Base-by-base conservation (phyloP, 257 asterid genomes). In the Sherardia arvensis region DNA sequence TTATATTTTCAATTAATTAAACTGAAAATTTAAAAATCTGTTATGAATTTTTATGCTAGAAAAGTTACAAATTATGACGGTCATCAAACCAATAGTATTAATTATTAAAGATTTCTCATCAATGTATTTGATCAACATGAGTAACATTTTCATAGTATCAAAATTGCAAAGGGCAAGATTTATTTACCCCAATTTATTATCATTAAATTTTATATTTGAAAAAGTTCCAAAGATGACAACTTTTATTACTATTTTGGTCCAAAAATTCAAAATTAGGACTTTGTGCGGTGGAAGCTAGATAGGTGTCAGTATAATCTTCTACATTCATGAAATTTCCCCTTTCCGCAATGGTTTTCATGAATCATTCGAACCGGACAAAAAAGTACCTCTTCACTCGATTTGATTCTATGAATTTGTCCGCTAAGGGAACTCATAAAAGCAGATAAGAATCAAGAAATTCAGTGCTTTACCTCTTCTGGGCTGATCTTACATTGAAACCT, bases 331-430 rank as follows among this genome's bases (percentile, higher is more conserved):
- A 7, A 26, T 30, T 63, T 26, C 56, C 3, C 14, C 53, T 12
- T 25, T 40, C 15, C 36, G 47, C 15, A 28, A 58, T 28, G 38
- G 30, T 5, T 59, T 43, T 14, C 43, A 6, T 29, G 45, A 30
- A 58, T 33, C 32, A 53, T 60, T 17, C n/a, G 47, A 53, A 48
- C 61, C 15, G 61, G 36, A 25, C 47, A 47, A 61, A 69, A 27
- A 32, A 26, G 3, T 47, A 20, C 40, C 17, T 38, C 30, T 26
- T 38, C 40, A 53, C 53, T 45, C 27, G 21, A 58, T 45, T 67
- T 11, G 61, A 64, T 65, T 64, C 34, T 62, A 59, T 26, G 8
- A 48, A 62, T 73, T 64, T 49, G 47, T 63, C 64, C 57, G 38
- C 36, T 47, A 49, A 62, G 33, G 47, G 49, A 9, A 23, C 8